Base-by-base conservation (phyloP, 1,284 basidiomycete genomes). In the Stereum hirsutum region DNA sequence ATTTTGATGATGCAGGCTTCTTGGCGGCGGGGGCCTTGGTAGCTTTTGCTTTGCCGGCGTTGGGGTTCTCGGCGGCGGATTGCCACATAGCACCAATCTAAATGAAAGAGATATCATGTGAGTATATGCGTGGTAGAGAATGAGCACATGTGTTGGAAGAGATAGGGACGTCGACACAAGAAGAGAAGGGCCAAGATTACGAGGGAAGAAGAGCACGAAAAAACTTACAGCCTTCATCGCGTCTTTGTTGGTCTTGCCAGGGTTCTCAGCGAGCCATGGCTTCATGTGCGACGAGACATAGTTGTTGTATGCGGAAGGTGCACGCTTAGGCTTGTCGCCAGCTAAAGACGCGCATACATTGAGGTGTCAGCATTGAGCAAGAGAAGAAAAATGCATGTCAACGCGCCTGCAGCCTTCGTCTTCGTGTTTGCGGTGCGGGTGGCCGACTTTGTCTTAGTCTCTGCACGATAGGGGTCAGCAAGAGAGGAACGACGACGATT, bases 61-160 rank as follows among this genome's bases (percentile, higher is more conserved):
- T 78, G 1, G 76, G 75, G 52, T 79, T 78, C 51, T 78, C 74
- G 1, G 72, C 72, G 0, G 75, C 65, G 44, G 75, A 68, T 38
- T 60, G 66, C 76, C 77, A 79, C 46, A 72, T 43, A 0, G 53
- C 60, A 5, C 68, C 75, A 46, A 79, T 74, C 77, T 79, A 44
- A 8, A 33, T 34, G 27, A 36, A 43, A 30, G 15, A 20, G 39
- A 23, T 30, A 37, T 26, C n/a, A 45, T 14, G 14, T 11, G 19
- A 11, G 33, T 17, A 19, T 11, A 8, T 11, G 31, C 40, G 28
- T 23, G 25, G 24, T 30, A 11, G 20, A 31, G 31, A 37, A 34
- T 36, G 37, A 20, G 28, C 2, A 24, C 3, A 7, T 6, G 24
- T 21, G 7, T 4, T 11, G 4, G 36, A 23, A 34, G 17, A 39